A percentile compares a stretch with the other conserved stretches of the same genome.
Conservation (phyloP, 2,329 filamentous ascomycete genomes). For the Arachnomyces sp. region DNA sequence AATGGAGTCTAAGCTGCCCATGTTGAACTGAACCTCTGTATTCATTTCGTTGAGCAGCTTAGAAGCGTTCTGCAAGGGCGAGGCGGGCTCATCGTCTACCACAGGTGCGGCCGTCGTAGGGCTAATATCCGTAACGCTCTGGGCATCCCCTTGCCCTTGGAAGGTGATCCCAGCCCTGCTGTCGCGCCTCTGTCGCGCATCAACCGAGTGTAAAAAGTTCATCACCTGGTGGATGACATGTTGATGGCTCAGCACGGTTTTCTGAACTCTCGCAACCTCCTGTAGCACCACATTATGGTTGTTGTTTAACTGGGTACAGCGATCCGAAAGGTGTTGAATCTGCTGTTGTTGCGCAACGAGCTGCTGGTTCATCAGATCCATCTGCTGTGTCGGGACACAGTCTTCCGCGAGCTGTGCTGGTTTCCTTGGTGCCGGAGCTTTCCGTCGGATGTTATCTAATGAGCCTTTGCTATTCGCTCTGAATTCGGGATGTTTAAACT, state of each 20-base stretch:
- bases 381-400: conserved; percentile 74
- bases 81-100: conserved; percentile 57
- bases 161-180: conserved; percentile 41
- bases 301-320: conserved; percentile 69
- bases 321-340: conserved; percentile 76
- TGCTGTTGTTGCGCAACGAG: conserved; percentile 87
- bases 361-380: conserved; percentile 81
- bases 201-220: conserved; percentile 58
- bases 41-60: conserved; percentile 60
- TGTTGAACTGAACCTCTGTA: conserved; percentile 57
- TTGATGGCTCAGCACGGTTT: conserved; percentile 65
- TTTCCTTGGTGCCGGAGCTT: conserved; percentile 87
- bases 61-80: conserved; percentile 60
- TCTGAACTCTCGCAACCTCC: conserved; percentile 57
- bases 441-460: conserved; percentile 90
- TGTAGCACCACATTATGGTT: conserved; percentile 59
- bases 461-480: conserved; percentile 93
- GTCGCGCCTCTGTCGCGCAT: conserved; percentile 57
- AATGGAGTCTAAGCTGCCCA: conserved; percentile 58
- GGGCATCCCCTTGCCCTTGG: conserved; percentile 35
- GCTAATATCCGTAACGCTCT: conserved; percentile 34
- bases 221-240: conserved; percentile 65
- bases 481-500: conserved; percentile 97
- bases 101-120: conserved; percentile 39
- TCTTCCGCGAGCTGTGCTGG: conserved; percentile 59